phyloP scores from a whole-genome alignment of 805 yeast genomes.

The Vanderwaltozyma polyspora region DNA sequence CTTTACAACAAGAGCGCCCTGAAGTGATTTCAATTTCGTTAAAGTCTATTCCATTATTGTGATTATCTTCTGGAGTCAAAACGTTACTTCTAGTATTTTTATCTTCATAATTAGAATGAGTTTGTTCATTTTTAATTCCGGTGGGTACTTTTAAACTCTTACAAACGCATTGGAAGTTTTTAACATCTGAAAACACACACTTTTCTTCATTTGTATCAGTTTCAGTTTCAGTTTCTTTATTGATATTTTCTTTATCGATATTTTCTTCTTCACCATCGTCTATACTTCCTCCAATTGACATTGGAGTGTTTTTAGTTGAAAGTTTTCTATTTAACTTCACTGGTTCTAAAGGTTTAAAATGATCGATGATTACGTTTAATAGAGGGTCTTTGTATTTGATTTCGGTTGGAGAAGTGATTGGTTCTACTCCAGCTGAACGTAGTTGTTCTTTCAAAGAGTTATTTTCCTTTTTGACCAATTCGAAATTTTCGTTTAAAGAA shows the following conservation, averaged over 20 bases:
- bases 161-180: constrained; percentile 2
- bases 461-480: constrained; percentile 34
- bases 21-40: not conserved
- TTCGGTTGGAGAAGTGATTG: not conserved
- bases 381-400: constrained; percentile 1
- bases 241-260: not conserved
- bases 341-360: constrained; percentile 52
- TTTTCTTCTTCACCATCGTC: not conserved
- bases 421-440: not conserved
- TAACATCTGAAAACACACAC: constrained; percentile 2
- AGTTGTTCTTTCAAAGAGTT: not conserved
- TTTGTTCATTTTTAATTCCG: not conserved
- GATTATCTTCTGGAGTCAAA: no score
- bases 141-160: constrained; percentile 3
- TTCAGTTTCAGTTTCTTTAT: not conserved
- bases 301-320: not conserved
- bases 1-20: constrained; percentile 2
- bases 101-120: not conserved
- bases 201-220: not conserved
- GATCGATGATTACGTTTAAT: constrained; percentile 20
- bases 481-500: constrained; percentile 23
- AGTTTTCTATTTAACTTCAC: constrained; percentile 27
- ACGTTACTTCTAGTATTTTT: not conserved
- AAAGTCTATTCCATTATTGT: constrained; percentile 1
- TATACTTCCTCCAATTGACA: not conserved